Evolutionary conservation across 371 early-diverging fungal species (phyloP).

Genomic region (Apophysomyces ossiformis): DNA sequence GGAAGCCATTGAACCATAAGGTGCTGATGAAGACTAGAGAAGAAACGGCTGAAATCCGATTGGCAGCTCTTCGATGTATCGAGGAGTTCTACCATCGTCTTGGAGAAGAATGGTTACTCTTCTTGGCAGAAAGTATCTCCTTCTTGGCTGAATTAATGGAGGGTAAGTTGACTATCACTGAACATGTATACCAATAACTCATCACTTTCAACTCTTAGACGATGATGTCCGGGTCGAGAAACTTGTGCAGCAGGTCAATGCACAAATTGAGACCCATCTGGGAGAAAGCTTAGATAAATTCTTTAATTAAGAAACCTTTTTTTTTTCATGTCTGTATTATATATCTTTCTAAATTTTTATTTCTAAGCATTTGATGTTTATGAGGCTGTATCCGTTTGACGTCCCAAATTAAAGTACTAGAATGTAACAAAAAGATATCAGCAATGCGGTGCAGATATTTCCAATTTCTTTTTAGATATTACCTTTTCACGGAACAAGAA

Average conservation of each 20-base stretch:
- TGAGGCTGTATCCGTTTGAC: background rate
- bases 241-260: slow-evolving; percentile 80
- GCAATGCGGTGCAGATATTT: background rate
- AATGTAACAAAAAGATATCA: background rate
- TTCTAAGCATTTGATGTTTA: background rate
- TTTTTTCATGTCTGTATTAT: background rate
- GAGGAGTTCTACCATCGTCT: slow-evolving; percentile 83
- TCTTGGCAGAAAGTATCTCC: slow-evolving; percentile 95
- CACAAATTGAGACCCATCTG: slow-evolving; percentile 84
- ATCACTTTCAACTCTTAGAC: slow-evolving; percentile 28
- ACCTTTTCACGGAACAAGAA: slow-evolving; percentile 57
- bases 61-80: slow-evolving; percentile 72
- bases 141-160: slow-evolving; percentile 96
- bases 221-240: slow-evolving; percentile 81
- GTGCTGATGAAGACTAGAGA: slow-evolving; percentile 80
- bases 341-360: background rate
- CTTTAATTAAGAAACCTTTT: slow-evolving; percentile 55
- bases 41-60: slow-evolving; percentile 73
- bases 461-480: background rate
- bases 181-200: background rate
- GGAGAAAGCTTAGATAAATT: slow-evolving; percentile 88
- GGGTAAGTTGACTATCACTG: slow-evolving; percentile 29
- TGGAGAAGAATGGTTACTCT: slow-evolving; percentile 90
- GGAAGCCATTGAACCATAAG: slow-evolving; percentile 88
- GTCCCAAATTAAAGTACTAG: slow-evolving; percentile 1